Percentiles rank a stretch among this genome's conserved stretches.
These are phyloP conservation scores for Parasitella parasitica DNA, from an alignment of 371 early-diverging fungal species.

Conservation along the genomic window DNA sequence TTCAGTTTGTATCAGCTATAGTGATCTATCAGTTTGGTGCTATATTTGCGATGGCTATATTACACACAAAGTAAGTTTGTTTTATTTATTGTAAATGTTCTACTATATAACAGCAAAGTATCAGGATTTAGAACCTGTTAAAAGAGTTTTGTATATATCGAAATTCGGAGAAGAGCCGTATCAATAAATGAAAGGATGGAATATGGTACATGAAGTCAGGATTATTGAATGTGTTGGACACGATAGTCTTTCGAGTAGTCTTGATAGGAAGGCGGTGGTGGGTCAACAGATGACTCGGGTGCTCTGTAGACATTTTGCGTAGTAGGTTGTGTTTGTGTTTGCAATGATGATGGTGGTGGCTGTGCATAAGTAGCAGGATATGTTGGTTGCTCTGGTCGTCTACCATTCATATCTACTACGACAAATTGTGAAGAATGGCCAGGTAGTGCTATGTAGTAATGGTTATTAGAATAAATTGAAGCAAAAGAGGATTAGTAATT, in stretches of 20 bases:
- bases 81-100: not conserved
- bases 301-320: constrained; percentile 5
- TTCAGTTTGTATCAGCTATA: constrained; percentile 29
- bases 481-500: not conserved
- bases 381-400: not conserved
- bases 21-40: constrained; percentile 36
- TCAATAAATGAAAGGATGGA: not conserved
- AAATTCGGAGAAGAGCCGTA: constrained; percentile 21
- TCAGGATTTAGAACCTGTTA: constrained; percentile 17
- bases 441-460: not conserved
- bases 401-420: constrained; percentile 15
- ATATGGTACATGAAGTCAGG: not conserved
- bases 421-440: not conserved
- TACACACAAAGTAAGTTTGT: constrained; percentile 14
- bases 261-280: constrained; percentile 34
- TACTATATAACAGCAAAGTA: not conserved
- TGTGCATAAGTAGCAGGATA: constrained; percentile 5
- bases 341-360: not conserved
- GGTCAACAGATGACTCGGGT: constrained; percentile 6
- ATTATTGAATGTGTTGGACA: not conserved
- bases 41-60: constrained; percentile 27
- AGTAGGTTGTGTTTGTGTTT: not conserved
- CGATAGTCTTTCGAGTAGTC: constrained; percentile 27
- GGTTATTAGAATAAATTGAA: not conserved
- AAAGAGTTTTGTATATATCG: constrained; percentile 15